Evolutionary conservation across 2,329 filamentous ascomycete genomes (phyloP).

Genomic region (Fusarium tupiense): DNA sequence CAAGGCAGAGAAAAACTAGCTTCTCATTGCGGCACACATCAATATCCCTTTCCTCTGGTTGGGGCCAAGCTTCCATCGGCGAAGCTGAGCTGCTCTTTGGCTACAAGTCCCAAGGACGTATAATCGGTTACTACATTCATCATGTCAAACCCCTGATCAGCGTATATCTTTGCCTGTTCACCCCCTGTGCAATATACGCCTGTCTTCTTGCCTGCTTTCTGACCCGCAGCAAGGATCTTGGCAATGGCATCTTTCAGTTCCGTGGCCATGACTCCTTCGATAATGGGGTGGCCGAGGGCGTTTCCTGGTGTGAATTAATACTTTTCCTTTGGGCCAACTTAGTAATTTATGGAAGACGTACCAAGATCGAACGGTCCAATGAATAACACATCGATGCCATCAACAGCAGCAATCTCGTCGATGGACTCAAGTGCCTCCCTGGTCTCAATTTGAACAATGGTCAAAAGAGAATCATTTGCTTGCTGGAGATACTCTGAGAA

Average conservation of each 20-base stretch:
- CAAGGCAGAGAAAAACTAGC: slow-evolving; percentile 54
- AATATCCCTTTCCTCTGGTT: slow-evolving; percentile 55
- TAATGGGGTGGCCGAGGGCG: slow-evolving; percentile 70
- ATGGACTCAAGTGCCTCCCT: slow-evolving; percentile 68
- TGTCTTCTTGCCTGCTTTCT: slow-evolving; percentile 71
- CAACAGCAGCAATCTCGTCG: slow-evolving; percentile 68
- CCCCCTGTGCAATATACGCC: slow-evolving; percentile 68
- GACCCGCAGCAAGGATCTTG: slow-evolving; percentile 65
- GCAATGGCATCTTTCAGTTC: slow-evolving; percentile 69
- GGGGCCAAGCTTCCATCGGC: slow-evolving; percentile 55
- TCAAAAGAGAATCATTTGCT: slow-evolving; percentile 64
- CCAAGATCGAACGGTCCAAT: slow-evolving; percentile 74
- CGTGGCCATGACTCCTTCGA: slow-evolving; percentile 66
- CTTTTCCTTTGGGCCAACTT: neutral
- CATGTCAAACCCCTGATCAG: slow-evolving; percentile 69
- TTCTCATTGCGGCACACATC: neutral
- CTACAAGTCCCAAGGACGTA: slow-evolving; percentile 56
- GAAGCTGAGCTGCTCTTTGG: slow-evolving; percentile 58
- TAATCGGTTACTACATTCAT: slow-evolving; percentile 67
- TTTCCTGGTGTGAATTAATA: slow-evolving; percentile 53
- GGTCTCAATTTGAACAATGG: slow-evolving; percentile 76
- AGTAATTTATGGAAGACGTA: neutral
- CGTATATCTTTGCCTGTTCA: slow-evolving; percentile 65
- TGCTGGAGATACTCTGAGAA: slow-evolving; percentile 60
- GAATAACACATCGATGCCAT: slow-evolving; percentile 71